Evolutionary conservation across 495 filamentous ascomycete genomes (phyloP).

Genomic region (Alectoria sarmentosa): DNA sequence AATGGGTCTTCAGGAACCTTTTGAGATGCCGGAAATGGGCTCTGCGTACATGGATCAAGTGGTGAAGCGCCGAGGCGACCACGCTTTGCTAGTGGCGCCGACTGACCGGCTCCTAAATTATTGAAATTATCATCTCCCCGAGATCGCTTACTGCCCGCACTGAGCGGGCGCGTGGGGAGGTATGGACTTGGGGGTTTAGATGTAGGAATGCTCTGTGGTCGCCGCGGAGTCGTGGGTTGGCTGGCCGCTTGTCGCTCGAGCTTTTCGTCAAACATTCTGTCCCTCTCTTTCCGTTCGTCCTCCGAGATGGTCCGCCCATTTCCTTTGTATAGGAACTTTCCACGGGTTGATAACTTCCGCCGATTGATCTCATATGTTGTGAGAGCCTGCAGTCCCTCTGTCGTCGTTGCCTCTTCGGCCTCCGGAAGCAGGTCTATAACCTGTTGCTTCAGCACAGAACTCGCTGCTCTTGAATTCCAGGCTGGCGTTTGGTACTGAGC

Average conservation of each 20-base stretch:
- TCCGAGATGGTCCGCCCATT: neutral
- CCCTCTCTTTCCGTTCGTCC: neutral
- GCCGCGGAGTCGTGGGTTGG: neutral
- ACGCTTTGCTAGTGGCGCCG: neutral
- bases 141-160: neutral
- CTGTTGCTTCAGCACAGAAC: neutral
- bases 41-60: neutral
- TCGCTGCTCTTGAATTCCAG: neutral
- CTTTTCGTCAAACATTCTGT: neutral
- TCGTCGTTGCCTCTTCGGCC: neutral
- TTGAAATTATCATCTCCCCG: neutral
- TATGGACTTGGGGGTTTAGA: neutral
- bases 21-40: neutral
- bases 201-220: neutral
- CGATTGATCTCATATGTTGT: slow-evolving; percentile 2
- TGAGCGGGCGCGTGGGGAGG: neutral
- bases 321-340: slow-evolving; percentile 4
- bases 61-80: neutral
- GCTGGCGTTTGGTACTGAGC: neutral
- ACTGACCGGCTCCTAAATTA: neutral
- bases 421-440: neutral
- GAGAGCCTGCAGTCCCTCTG: neutral
- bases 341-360: neutral
- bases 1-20: neutral
- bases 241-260: neutral